Evolutionary conservation across 2,329 filamentous ascomycete genomes (phyloP).

Genomic region (Thielaviopsis musarum): DNA sequence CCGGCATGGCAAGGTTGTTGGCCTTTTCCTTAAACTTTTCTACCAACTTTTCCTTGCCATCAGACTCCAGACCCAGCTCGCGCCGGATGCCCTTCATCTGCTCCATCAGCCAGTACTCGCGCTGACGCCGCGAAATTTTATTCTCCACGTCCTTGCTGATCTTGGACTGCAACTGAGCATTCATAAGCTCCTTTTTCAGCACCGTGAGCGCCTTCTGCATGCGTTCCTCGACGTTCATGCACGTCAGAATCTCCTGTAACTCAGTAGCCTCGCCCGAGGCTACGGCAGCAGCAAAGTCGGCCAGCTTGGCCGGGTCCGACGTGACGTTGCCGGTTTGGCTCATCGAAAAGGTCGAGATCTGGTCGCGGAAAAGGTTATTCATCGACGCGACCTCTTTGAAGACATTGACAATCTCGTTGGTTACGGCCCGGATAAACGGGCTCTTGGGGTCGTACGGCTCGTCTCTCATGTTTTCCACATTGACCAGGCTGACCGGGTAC

Average conservation of each 20-base stretch:
- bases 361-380: constrained; percentile 90
- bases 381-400: constrained; percentile 93
- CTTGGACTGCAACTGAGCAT: constrained; percentile 89
- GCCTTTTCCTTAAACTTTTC: constrained; percentile 97
- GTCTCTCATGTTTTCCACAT: constrained; percentile 83
- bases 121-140: constrained; percentile 92
- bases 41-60: constrained; percentile 94
- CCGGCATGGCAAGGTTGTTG: constrained; percentile 85
- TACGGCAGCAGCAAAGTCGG: constrained; percentile 92
- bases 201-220: constrained; percentile 83
- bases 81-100: constrained; percentile 98
- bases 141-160: constrained; percentile 95
- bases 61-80: constrained; percentile 89
- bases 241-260: constrained; percentile 78
- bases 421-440: constrained; percentile 74
- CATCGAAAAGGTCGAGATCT: constrained; percentile 94
- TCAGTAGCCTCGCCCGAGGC: constrained; percentile 87
- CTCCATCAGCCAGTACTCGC: constrained; percentile 98
- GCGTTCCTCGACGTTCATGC: constrained; percentile 79
- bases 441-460: constrained; percentile 83
- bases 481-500: constrained; percentile 83
- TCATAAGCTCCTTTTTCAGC: constrained; percentile 96
- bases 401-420: constrained; percentile 95
- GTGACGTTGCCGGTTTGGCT: constrained; percentile 90
- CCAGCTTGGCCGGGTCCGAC: constrained; percentile 84